Percentiles rank a stretch among this genome's conserved stretches.
Evolutionary conservation across 2,329 filamentous ascomycete species (phyloP).

Genomic region (Aureobasidium sp.): DNA sequence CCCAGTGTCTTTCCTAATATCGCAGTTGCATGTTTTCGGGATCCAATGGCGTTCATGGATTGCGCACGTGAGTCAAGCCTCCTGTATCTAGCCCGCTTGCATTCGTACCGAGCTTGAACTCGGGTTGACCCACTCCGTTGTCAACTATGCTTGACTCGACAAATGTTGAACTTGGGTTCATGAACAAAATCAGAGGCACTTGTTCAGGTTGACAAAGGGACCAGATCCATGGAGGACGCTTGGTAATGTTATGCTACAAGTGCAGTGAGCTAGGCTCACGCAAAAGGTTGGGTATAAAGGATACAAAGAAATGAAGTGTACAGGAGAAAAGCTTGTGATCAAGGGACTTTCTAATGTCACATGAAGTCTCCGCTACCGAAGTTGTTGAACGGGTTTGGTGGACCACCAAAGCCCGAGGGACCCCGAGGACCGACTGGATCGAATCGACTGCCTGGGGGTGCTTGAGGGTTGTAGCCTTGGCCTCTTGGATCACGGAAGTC

Average conservation of each 20-base stretch:
- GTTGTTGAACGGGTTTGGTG: constrained; percentile 53
- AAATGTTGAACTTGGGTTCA: background rate
- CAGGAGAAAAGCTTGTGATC: background rate
- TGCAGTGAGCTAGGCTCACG: background rate
- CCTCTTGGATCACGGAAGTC: constrained; percentile 64
- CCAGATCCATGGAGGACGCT: background rate
- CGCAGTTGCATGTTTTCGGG: background rate
- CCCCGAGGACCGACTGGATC: constrained; percentile 75
- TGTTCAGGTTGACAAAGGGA: background rate
- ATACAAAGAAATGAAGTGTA: background rate
- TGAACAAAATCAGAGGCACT: background rate
- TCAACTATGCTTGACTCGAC: background rate
- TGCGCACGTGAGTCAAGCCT: background rate
- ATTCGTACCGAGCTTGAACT: no score
- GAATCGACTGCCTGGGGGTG: constrained; percentile 83
- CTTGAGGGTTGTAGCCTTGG: constrained; percentile 57
- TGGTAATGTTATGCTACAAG: background rate
- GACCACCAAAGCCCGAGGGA: constrained; percentile 41
- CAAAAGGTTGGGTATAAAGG: background rate
- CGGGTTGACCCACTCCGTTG: background rate
- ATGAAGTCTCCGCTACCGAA: constrained; percentile 56
- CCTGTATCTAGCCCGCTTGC: background rate
- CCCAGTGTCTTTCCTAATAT: background rate
- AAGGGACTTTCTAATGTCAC: constrained; percentile 20
- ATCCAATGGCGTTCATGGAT: background rate